phyloP scores from a whole-genome alignment of 495 filamentous ascomycete genomes.

The Cairneyella variabilis region DNA sequence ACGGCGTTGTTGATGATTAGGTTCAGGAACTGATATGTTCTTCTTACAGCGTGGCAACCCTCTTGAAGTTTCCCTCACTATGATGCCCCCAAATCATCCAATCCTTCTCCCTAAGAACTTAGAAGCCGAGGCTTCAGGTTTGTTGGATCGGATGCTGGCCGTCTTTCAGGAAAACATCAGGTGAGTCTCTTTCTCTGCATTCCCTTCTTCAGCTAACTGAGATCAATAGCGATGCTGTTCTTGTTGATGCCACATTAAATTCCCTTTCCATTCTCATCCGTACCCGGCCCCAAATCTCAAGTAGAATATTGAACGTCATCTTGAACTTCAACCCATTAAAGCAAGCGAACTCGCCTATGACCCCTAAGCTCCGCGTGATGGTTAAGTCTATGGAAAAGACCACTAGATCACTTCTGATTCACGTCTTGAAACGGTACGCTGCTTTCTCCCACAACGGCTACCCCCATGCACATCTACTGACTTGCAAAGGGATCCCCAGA shows the following conservation, averaged over 20 bases:
- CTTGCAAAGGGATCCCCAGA: constrained; percentile 59
- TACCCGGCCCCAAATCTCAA: constrained; percentile 71
- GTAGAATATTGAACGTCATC: constrained; percentile 77
- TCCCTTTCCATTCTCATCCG: constrained; percentile 76
- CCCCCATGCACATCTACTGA: constrained; percentile 6
- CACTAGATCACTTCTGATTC: constrained; percentile 72
- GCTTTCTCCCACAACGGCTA: not conserved
- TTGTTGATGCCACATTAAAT: constrained; percentile 90
- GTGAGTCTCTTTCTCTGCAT: constrained; percentile 41
- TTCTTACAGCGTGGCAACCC: constrained; percentile 67
- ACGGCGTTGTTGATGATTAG: not conserved
- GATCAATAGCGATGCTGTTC: constrained; percentile 68
- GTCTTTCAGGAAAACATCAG: constrained; percentile 81
- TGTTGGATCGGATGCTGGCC: constrained; percentile 85
- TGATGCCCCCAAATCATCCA: constrained; percentile 79
- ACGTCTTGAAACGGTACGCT: constrained; percentile 70
- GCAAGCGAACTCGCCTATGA: constrained; percentile 71
- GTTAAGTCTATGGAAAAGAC: constrained; percentile 94
- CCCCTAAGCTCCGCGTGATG: constrained; percentile 71
- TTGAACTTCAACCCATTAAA: constrained; percentile 90
- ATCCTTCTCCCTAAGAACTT: constrained; percentile 72
- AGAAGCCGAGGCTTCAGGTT: constrained; percentile 85
- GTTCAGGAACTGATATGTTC: constrained; percentile 5
- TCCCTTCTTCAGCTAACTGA: constrained; percentile 5
- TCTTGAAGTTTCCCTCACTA: constrained; percentile 80